Evolutionary conservation across 331 rosid species (phyloP), one percentile per base, ranked within the genome.

Genomic region (Cydonia oblonga): DNA sequence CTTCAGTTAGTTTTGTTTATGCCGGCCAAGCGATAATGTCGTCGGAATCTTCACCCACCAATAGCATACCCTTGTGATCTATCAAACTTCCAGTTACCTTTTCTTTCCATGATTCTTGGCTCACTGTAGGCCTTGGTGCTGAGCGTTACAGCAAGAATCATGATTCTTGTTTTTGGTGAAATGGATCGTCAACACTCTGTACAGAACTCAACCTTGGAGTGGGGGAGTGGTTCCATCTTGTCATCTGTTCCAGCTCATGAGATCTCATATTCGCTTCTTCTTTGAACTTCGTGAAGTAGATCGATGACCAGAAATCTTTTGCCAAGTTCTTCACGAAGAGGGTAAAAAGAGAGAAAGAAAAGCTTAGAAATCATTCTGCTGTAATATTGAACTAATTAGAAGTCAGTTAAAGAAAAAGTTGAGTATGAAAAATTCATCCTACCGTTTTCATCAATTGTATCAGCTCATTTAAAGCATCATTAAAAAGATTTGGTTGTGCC

Each of bases 251-350:
- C 65, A 84, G 72, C 61, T 84, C 97, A 25, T 68, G 81, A 9
- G 88, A 60, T 82, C 88, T 84, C 90, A 77, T 77, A 18, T 81
- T 74, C 1, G 78, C 75, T 75, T 95, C 97, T 76, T 89, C 99
- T 44, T 64, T 89, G 77, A 95, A 82, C 87, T 91, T 95, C 80
- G 82, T 58, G 87, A 83, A 91, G 88, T 84, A 91, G 83, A 82
- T 83, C 3, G 99, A 95, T 38, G 97, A 91, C 99, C 97, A 91
- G 88, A 85, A 95, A 78, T 95, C 97, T 77, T 83, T 86, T 2
- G 79, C 90, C 77, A 95, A 74, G 81, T 91, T 95, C 99, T 95
- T 86, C 59, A 71, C 14, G 46, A 38, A 38, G 66, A 63, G 57
- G 32, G 5, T n/a, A 25, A 19, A 64, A 26, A 71, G 53, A n/a